Percentiles rank a stretch among this genome's conserved stretches.
Evolutionary conservation across 2,329 filamentous ascomycete species (phyloP).

Genomic region (Sporothrix inflata): DNA sequence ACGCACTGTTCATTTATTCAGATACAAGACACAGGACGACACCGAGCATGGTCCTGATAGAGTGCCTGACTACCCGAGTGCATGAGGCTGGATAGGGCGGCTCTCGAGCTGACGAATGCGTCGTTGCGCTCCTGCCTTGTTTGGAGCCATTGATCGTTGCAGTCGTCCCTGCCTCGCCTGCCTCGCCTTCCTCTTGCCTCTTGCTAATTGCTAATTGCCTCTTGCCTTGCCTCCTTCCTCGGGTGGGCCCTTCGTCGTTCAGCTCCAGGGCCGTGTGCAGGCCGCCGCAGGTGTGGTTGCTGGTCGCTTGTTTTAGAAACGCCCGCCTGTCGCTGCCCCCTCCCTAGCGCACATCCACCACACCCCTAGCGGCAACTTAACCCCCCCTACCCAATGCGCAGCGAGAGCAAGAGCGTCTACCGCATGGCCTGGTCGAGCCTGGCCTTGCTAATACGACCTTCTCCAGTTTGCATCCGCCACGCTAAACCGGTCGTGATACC

Average conservation of each 20-base stretch:
- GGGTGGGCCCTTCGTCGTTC: not conserved
- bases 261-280: slow-evolving; percentile 1
- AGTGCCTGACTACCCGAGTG: not conserved
- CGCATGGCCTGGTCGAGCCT: not conserved
- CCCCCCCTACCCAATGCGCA: slow-evolving; percentile 16
- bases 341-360: slow-evolving; percentile 17
- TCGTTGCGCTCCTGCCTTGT: not conserved
- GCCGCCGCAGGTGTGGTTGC: not conserved
- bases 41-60: not conserved
- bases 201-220: not conserved
- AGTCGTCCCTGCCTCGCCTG: not conserved
- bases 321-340: slow-evolving; percentile 20
- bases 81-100: slow-evolving; percentile 23
- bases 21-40: slow-evolving; percentile 4
- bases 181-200: not conserved
- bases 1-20: not conserved
- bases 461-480: slow-evolving; percentile 16
- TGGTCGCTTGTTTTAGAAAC: slow-evolving; percentile 24
- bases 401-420: not conserved
- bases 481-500: slow-evolving; percentile 2
- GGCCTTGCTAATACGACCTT: slow-evolving; percentile 14
- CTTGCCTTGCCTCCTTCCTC: not conserved
- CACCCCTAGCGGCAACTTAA: slow-evolving; percentile 1
- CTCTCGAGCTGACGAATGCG: slow-evolving; percentile 16
- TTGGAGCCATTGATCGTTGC: not conserved